Evolutionary conservation across 768 basidiomycete genomes (phyloP).

Genomic region (Dacryopinax spathularia): DNA sequence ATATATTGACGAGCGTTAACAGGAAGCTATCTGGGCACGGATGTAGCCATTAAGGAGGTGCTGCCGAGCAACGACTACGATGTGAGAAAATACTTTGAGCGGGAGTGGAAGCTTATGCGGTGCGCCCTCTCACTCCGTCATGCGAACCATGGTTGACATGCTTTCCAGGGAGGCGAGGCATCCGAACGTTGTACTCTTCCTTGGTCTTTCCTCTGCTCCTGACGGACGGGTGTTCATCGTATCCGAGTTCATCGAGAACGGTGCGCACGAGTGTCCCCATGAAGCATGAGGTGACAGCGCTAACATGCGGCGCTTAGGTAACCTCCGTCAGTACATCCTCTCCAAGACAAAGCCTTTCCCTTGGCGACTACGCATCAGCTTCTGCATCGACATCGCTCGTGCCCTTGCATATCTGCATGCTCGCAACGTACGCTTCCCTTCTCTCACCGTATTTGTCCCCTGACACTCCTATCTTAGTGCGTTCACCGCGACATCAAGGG

Average conservation of each 20-base stretch:
- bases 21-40: conserved; percentile 87
- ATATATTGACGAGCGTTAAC: conserved; percentile 6
- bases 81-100: conserved; percentile 91
- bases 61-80: conserved; percentile 84
- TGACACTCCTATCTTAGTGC: conserved; percentile 19
- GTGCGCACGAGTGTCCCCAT: conserved; percentile 20
- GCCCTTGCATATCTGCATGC: conserved; percentile 97
- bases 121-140: conserved; percentile 18
- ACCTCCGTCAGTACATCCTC: conserved; percentile 81
- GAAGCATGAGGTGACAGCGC: not conserved
- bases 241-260: conserved; percentile 86
- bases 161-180: conserved; percentile 60
- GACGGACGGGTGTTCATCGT: conserved; percentile 85
- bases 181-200: conserved; percentile 84
- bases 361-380: conserved; percentile 86
- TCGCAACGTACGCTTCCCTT: conserved; percentile 39
- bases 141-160: conserved; percentile 1
- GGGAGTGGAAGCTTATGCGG: conserved; percentile 98
- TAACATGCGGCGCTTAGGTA: conserved; percentile 28
- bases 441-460: conserved; percentile 33
- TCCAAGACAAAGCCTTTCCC: conserved; percentile 72
- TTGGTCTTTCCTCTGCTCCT: conserved; percentile 74
- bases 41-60: conserved; percentile 94
- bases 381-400: conserved; percentile 86
- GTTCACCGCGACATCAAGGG: conserved; percentile 75